Evolutionary conservation across 345 rosid genomes (phyloP), one percentile per base, ranked within the genome.

Genomic region (Camelina laxa): DNA sequence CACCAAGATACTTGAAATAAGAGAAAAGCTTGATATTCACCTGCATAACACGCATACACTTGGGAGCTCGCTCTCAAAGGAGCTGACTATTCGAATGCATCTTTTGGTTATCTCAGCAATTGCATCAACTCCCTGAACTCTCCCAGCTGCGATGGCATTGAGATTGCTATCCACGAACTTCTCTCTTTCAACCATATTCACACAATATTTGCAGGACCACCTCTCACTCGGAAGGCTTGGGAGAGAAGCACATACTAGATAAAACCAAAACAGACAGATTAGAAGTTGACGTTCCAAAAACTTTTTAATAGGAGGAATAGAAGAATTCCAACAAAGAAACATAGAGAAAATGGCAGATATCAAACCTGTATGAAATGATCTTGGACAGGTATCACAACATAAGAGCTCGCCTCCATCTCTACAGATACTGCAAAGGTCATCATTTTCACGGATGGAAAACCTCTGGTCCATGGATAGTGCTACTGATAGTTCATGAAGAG

Each of bases 301-400:
- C 36, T 11, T 50, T 30, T 60, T 58, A 1, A 44, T 2, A 42
- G 31, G 45, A 67, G 42, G 19, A 65, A 53, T 42, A 16, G 56
- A 15, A 71, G 50, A 41, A 65, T 49, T 42, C 42, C 7, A 62
- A 63, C 11, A 44, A 50, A 70, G 30, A 70, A 64, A 53, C n/a
- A 12, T 54, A 48, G 47, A 64, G 30, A 69, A 39, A 63, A 12
- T 9, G 2, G 51, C 60, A 56, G 24, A 20, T 22, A n/a, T 0
- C 31, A 80, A 60, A 95, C 99, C 96, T 89, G 44, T 80, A 80
- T 95, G 99, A 79, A 80, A 95, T 65, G 98, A 88, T 86, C 99
- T 85, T 51, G 99, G 99, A 79, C 99, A 95, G 63, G 88, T 85
- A 82, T 95, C 97, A 78, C 99, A 95, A 76, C 97, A 92, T 75